These are phyloP conservation scores for Amanita brunnescens DNA, from an alignment of 768 basidiomycete genomes.

Conservation along the genomic window DNA sequence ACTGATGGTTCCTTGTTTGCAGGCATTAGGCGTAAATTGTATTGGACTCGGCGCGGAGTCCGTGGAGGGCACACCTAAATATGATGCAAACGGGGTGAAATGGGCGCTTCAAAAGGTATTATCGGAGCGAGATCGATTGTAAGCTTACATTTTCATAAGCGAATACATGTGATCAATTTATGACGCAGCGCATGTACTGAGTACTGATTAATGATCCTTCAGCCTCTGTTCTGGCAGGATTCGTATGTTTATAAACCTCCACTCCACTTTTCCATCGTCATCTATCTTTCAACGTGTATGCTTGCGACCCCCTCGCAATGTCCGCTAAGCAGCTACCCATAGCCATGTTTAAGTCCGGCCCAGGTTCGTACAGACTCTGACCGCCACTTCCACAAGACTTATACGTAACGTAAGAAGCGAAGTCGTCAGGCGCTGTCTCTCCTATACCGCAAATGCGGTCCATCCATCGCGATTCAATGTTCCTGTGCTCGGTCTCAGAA, in stretches of 20 bases:
- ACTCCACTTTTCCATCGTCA: background rate
- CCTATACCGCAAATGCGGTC: background rate
- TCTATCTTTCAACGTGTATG: background rate
- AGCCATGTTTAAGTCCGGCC: background rate
- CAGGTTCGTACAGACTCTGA: background rate
- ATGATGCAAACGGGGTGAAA: slow-evolving; percentile 38
- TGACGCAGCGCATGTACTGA: no score
- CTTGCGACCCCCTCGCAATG: background rate
- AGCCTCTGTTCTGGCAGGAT: background rate
- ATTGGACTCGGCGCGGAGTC: slow-evolving; percentile 32
- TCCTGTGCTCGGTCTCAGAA: background rate
- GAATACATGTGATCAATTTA: background rate
- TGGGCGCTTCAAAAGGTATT: slow-evolving; percentile 29
- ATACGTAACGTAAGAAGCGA: background rate
- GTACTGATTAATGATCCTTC: background rate
- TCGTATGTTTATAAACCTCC: background rate
- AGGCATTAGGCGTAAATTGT: slow-evolving; percentile 57
- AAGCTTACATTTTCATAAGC: background rate
- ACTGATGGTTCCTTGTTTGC: slow-evolving; percentile 7
- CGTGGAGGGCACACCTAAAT: slow-evolving; percentile 20
- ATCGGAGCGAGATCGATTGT: slow-evolving; percentile 8
- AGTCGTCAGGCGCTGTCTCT: background rate
- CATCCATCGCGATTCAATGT: background rate
- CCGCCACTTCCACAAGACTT: background rate
- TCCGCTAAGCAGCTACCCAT: background rate